Evolutionary conservation across 768 basidiomycete genomes (phyloP), one percentile per base, ranked within the genome.

Genomic region (Peribolospora baueri): DNA sequence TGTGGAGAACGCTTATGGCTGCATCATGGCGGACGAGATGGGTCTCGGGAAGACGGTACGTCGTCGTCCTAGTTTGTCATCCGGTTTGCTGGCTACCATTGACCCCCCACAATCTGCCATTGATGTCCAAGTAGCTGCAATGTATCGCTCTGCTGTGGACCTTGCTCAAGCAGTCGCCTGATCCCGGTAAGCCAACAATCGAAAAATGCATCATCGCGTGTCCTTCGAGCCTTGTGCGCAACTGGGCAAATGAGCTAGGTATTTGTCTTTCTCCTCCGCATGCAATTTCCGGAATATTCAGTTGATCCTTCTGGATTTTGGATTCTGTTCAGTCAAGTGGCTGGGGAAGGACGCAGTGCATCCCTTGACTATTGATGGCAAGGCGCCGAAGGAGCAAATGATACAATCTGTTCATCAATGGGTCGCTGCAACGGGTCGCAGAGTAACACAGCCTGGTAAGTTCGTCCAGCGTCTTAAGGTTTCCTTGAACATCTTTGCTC

Each of bases 1-100:
- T 55, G 83, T 82, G 43, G 81, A 85, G 48, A 83, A 86, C 62
- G 86, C 91, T 58, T 72, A 69, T 57, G 74, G 73, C 56, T 66
- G 54, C 42, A 98, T 98, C 67, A 95, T 98, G 91, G 91, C 91
- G 1, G 91, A 98, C 64, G 91, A 91, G 68, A 98, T 98, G 91
- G 91, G 91, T 62, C 76, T 97, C 10, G 91, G 72, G 61, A 60
- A 62, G 68, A 66, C 56, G n/a, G 51, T 59, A 5, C 14, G 57
- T 25, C 2, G 6, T 41, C 37, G 7, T 46, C n/a, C 25, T 25
- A 6, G 2, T 41, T 49, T 42, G 7, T 42, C 39, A 37, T 43
- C 47, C 39, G 42, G 53, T 11, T 46, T 46, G 25, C 41, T 14
- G 42, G 14, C 10, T 14, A 8, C 47, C 8, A 46, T 25, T 54